Percentiles rank a stretch among this genome's conserved stretches.
Evolutionary conservation across 116 monocot genomes (phyloP).

Genomic region (Cymodocea nodosa): DNA sequence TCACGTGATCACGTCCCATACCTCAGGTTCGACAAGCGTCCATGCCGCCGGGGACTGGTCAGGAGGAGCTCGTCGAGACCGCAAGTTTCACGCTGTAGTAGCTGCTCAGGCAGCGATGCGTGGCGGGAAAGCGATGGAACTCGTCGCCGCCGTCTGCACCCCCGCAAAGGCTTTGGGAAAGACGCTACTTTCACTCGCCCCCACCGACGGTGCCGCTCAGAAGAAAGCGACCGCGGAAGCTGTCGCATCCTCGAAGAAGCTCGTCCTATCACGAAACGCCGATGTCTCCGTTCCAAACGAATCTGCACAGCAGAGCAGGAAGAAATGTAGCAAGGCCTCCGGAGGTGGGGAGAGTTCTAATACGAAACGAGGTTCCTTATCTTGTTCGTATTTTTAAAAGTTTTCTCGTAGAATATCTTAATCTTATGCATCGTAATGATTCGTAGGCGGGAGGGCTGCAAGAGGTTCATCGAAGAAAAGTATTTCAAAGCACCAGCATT

Average conservation of each 20-base stretch:
- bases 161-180: neutral
- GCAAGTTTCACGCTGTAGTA: neutral
- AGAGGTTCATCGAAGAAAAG: neutral
- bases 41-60: too few species aligned
- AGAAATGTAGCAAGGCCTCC: neutral
- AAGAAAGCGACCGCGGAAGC: neutral
- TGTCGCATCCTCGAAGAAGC: slow-evolving; percentile 1
- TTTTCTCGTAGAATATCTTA: neutral
- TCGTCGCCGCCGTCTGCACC: slow-evolving; percentile 4
- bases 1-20: too few species aligned
- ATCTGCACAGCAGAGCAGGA: neutral
- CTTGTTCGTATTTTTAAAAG: neutral
- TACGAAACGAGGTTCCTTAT: neutral
- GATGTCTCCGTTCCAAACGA: neutral
- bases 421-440: neutral
- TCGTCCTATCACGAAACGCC: neutral
- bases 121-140: slow-evolving; percentile 5
- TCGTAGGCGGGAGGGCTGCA: neutral
- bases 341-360: neutral
- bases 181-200: neutral
- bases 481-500: neutral
- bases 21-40: too few species aligned
- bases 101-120: neutral
- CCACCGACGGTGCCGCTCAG: neutral
- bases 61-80: too few species aligned